Base-by-base conservation (phyloP, 352 stramenopile species). In the Pythium oligandrum region DNA sequence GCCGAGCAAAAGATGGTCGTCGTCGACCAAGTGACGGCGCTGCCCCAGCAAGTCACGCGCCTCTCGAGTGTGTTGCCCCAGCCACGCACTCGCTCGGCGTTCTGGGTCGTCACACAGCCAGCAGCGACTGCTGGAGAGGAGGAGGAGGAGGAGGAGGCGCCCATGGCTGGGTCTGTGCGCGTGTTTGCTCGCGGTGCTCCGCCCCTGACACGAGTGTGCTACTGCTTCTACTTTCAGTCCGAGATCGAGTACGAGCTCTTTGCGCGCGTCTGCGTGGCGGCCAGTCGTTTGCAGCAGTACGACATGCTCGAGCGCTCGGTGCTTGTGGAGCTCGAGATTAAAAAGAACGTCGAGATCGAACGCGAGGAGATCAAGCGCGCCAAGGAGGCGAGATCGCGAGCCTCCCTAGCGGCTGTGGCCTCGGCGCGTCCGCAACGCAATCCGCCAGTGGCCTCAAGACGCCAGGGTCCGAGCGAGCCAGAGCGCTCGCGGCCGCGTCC, bases 151-250 rank as follows among this genome's bases (percentile, higher is more conserved):
- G 45, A 49, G 34, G 47, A 49, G 10, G 40, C 34, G 1, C 57
- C 58, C 40, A 47, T 42, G 64, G 32, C 2, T 11, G 43, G 46
- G 37, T 63, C 61, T 33, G 12, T 36, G 17, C 61, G 31, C 35
- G 44, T 51, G 32, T 53, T 52, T 12, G 35, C 47, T 59, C 30
- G 33, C 34, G 30, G 17, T 6, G 10, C 9, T 10, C 44, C 12
- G 30, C 37, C 46, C 32, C 44, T 57, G 6, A 56, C 30, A 10
- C 57, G 63, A 39, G 44, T 76, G 35, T 89, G 78, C 69, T 87
- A 68, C 55, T 86, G 73, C 63, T 89, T 89, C 63, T 65, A 80
- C 57, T 87, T 89, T 48, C 67, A 72, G 43, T 73, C 73, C 34
- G 50, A 70, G 32, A 63, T 71, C 46, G 78, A 89, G 57, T 87